phyloP scores from a whole-genome alignment of 768 basidiomycete species.

The Serendipita sp. region DNA sequence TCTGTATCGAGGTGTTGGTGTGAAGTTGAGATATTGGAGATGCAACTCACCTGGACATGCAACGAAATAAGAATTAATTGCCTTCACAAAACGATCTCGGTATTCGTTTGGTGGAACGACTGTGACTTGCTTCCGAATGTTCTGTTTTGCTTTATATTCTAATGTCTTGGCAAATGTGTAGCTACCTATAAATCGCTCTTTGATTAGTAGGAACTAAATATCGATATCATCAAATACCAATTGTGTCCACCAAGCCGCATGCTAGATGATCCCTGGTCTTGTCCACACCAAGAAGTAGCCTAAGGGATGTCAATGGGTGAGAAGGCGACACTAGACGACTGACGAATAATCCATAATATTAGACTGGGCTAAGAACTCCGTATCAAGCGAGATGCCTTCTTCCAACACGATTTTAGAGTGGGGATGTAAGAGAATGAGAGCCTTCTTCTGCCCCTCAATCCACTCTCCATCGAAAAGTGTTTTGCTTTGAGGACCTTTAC shows the following conservation, averaged over 20 bases:
- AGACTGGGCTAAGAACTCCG: slow-evolving; percentile 54
- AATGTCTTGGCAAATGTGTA: slow-evolving; percentile 77
- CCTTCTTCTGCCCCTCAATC: slow-evolving; percentile 56
- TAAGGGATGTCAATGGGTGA: slow-evolving; percentile 14
- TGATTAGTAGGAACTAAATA: background rate
- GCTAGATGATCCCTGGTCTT: slow-evolving; percentile 48
- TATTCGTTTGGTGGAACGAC: slow-evolving; percentile 71
- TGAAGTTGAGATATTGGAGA: too few relatives aligned
- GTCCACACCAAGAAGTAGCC: slow-evolving; percentile 60
- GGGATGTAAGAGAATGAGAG: slow-evolving; percentile 48
- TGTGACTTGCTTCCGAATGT: slow-evolving; percentile 59
- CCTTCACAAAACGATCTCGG: slow-evolving; percentile 55
- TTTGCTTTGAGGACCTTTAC: slow-evolving; percentile 25
- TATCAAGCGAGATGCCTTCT: slow-evolving; percentile 53
- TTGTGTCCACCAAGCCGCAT: slow-evolving; percentile 72
- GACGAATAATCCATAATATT: slow-evolving; percentile 84
- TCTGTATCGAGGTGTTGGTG: background rate
- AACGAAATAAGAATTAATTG: slow-evolving; percentile 59
- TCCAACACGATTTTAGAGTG: slow-evolving; percentile 57
- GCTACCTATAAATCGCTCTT: slow-evolving; percentile 31
- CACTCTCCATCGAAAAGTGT: slow-evolving; percentile 73
- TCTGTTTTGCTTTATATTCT: slow-evolving; percentile 74
- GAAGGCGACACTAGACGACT: slow-evolving; percentile 16
- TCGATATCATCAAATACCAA: slow-evolving; percentile 28
- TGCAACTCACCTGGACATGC: slow-evolving; percentile 48